Percentiles rank a stretch among this genome's conserved stretches.
Evolutionary conservation across 31 red algal species (phyloP).

Genomic region (Endocladia muricata): DNA sequence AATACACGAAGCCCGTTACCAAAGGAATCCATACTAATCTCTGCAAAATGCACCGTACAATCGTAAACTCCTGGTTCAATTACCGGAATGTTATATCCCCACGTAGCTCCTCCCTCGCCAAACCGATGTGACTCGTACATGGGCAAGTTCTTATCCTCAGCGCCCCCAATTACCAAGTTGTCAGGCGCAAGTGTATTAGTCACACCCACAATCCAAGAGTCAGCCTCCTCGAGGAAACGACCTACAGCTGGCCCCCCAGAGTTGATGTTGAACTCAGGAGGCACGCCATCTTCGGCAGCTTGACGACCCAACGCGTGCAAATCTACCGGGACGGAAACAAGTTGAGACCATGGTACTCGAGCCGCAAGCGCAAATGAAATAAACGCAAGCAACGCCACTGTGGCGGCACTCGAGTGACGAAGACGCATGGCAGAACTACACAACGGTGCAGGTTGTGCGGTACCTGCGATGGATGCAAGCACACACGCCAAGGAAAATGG

Average conservation of each 20-base stretch:
- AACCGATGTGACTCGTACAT: conserved; percentile 32
- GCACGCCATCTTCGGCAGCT: conserved; percentile 9
- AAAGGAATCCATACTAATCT: conserved; percentile 28
- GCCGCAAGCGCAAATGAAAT: too few species aligned
- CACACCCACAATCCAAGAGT: conserved; percentile 15
- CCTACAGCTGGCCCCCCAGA: conserved; percentile 54
- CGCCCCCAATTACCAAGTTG: conserved; percentile 38
- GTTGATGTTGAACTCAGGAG: conserved; percentile 54
- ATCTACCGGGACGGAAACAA: too few species aligned
- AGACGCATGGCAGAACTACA: too few species aligned
- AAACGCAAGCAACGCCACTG: too few species aligned
- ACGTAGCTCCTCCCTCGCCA: conserved; percentile 16
- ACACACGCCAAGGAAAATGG: too few species aligned
- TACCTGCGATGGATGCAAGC: too few species aligned
- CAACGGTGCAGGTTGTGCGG: too few species aligned
- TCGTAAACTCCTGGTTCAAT: conserved; percentile 50
- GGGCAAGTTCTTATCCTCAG: conserved; percentile 19
- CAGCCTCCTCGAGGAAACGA: conserved; percentile 52
- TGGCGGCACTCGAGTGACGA: too few species aligned
- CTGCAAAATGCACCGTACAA: conserved; percentile 52
- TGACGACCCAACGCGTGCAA: not conserved
- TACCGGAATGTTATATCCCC: conserved; percentile 62
- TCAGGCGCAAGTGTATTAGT: conserved; percentile 2
- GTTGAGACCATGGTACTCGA: too few species aligned
- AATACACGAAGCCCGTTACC: conserved; percentile 35